phyloP scores from a whole-genome alignment of 1,284 basidiomycete species.

The Cutaneotrichosporon sp. region DNA sequence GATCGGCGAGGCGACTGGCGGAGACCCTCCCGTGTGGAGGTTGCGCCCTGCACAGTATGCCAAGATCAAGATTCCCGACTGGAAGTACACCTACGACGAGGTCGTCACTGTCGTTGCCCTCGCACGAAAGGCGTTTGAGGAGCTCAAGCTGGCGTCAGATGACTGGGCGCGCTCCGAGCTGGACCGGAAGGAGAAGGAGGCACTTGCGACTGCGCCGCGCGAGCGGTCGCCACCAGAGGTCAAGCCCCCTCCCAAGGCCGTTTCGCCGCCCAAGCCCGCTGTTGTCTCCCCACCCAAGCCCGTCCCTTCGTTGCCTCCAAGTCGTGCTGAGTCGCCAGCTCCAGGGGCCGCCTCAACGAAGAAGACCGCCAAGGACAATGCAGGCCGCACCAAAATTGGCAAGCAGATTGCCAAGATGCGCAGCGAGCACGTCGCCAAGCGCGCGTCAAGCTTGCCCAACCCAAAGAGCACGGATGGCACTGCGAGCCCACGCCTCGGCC shows the following conservation, averaged over 20 bases:
- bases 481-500: conserved; percentile 20
- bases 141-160: conserved; percentile 36
- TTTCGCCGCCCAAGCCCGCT: conserved; percentile 7
- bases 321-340: conserved; percentile 18
- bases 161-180: conserved; percentile 45
- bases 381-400: conserved; percentile 28
- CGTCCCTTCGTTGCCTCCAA: background rate
- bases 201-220: conserved; percentile 15
- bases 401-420: conserved; percentile 37
- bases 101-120: conserved; percentile 35
- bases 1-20: conserved; percentile 10
- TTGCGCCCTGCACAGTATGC: conserved; percentile 44
- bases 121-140: conserved; percentile 46
- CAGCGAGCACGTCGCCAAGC: conserved; percentile 26
- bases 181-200: conserved; percentile 38
- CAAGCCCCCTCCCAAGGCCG: background rate
- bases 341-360: conserved; percentile 5
- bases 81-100: conserved; percentile 44
- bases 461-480: conserved; percentile 19
- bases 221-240: conserved; percentile 9
- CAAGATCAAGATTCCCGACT: conserved; percentile 47
- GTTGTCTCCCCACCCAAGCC: conserved; percentile 10
- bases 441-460: conserved; percentile 30
- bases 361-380: conserved; percentile 15
- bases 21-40: conserved; percentile 20